Base-by-base conservation (phyloP, 768 basidiomycete species). In the Lactarius tabidus region DNA sequence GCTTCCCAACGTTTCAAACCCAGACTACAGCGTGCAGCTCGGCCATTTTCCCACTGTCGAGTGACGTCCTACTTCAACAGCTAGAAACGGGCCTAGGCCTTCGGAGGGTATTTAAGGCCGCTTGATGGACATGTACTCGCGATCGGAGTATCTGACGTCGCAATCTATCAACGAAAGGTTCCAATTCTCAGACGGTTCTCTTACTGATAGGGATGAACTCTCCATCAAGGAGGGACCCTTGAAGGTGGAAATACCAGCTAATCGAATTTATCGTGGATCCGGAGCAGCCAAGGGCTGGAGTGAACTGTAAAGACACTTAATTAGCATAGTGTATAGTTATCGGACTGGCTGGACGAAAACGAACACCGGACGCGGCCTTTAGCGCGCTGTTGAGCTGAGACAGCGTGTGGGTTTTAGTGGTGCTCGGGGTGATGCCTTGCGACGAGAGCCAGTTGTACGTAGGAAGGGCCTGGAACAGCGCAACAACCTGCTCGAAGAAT, bases 341-440 rank as follows among this genome's bases (percentile, higher is more conserved):
- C 65, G 74, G 4, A 26, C n/a, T 1, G 45, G n/a, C 69, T 63
- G n/a, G 29, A 23, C 17, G 14, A 14, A 17, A 57, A 72, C 72
- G 62, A 43, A 84, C 87, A 35, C 83, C 85, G 6, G 82, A 83
- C 38, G 79, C 84, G 14, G 75, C 62, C 72, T 82, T 78, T 56
- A 91, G 76, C 3, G 88, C 89, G 41, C 79, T 72, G 14, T 79
- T 78, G 54, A 91, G 71, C 12, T 78, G 71, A 17, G 82, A 76
- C 20, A 89, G 79, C 0, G 84, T 84, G 73, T 85, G 85, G 0
- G 88, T 89, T 69, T 75, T 72, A 65, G 74, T 77, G 3, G 78
- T 75, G n/a, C 81, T 82, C 15, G 93, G 93, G 3, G 82, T 84
- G 69, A 94, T 93, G 29, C 90, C 90, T n/a, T 81, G 86, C 26